Evolutionary conservation across 2,329 filamentous ascomycete species (phyloP).

Genomic region (Trichophyton schoenleinii): DNA sequence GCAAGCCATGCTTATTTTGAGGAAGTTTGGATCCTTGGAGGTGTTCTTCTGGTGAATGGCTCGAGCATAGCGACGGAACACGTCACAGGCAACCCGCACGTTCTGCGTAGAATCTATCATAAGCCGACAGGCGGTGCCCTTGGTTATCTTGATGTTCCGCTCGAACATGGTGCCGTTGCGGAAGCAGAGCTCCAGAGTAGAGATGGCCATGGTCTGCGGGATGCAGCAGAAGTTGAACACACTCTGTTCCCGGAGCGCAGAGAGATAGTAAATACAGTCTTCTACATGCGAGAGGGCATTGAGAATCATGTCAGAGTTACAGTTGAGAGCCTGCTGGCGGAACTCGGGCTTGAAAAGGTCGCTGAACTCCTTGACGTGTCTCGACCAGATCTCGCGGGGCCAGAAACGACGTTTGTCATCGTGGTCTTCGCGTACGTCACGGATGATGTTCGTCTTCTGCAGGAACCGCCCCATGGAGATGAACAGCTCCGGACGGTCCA

Average conservation of each 20-base stretch:
- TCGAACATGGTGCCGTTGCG: conserved; percentile 78
- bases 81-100: conserved; percentile 62
- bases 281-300: conserved; percentile 77
- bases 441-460: conserved; percentile 98
- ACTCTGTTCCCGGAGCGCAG: conserved; percentile 84
- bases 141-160: conserved; percentile 89
- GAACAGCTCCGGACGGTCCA: conserved; percentile 65
- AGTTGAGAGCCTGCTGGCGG: conserved; percentile 64
- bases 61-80: conserved; percentile 65
- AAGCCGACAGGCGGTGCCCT: conserved; percentile 78
- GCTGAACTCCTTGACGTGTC: conserved; percentile 79
- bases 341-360: conserved; percentile 79
- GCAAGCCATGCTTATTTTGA: conserved; percentile 82
- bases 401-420: conserved; percentile 83
- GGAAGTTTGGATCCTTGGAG: conserved; percentile 79
- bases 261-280: conserved; percentile 96
- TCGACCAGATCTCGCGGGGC: conserved; percentile 93
- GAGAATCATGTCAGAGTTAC: conserved; percentile 86
- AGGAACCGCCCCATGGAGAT: conserved; percentile 97
- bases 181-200: conserved; percentile 83
- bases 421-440: conserved; percentile 82
- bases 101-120: conserved; percentile 94
- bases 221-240: conserved; percentile 99
- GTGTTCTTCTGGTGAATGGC: conserved; percentile 90
- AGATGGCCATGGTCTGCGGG: conserved; percentile 93